Evolutionary conservation across 2,329 filamentous ascomycete genomes (phyloP), one percentile per base, ranked within the genome.

Genomic region (Rugonectria rugulosa): DNA sequence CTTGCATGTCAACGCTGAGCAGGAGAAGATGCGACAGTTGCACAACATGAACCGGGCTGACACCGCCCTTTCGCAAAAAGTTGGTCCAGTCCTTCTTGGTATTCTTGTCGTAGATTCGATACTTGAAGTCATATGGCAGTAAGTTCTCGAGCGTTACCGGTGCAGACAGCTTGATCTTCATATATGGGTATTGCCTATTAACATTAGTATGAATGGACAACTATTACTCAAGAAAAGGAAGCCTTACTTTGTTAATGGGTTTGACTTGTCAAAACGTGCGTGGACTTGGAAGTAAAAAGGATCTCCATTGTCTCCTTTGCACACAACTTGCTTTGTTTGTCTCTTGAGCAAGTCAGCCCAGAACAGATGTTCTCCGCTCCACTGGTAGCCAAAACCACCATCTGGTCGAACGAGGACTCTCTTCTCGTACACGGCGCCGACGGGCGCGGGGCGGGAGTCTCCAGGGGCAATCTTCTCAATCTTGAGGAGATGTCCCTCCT

Each of bases 11-110:
- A 60, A 99, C 85, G 68, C 94, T 98, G 67, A 99, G 84, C 24
- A 99, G 81, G 3, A 99, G 81, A 8, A 99, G 81, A 74, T 98
- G 96, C 1, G 94, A 97, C 17, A 99, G 81, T 74, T 99, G 94
- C 15, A 98, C 94, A 9, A 98, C 93, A 71, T 99, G 95, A 0
- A 99, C 93, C 1, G 96, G 96, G 71, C 95, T 99, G 53, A 98
- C 89, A 12, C 96, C 96, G 21, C 96, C 95, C 74, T 97, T 98
- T 53, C 95, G 87, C 41, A 99, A 78, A 77, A 99, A 99, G 72
- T 99, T 99, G 5, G 92, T 96, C 95, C 95, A 99, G 72, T 99
- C 95, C 72, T 96, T 97, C 80, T 94, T 96, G 0, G 93, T 97
- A 72, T 97, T 96, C 78, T 96, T 97, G 78, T 99, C 95, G 70